Percentiles rank a stretch among this genome's conserved stretches.
These are phyloP conservation scores for Pelargonium myrrhifolium DNA, from an alignment of 441 rosid species.

Conservation along the genomic window DNA sequence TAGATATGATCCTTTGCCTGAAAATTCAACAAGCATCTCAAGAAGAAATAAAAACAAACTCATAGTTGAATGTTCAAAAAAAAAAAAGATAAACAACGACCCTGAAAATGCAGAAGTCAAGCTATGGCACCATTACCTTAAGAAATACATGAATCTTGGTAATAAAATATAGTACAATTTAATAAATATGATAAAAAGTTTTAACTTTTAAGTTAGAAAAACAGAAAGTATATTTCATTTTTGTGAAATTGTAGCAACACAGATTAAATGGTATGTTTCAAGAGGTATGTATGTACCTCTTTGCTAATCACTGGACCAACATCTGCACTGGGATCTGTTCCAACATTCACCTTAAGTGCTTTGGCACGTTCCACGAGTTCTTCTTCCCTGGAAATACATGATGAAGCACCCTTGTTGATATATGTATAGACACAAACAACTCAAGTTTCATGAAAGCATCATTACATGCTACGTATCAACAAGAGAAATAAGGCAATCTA, in stretches of 20 bases:
- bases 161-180: neutral
- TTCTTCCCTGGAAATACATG: constrained; percentile 29
- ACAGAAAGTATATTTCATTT: neutral
- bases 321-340: constrained; percentile 1
- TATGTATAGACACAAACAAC: neutral
- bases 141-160: neutral
- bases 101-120: neutral
- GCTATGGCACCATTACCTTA: neutral
- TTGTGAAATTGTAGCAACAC: neutral
- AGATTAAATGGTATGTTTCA: too few species aligned
- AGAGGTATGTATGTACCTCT: constrained; percentile 3
- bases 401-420: constrained; percentile 10
- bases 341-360: constrained; percentile 5
- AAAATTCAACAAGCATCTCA: neutral
- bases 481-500: neutral
- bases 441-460: constrained; percentile 10
- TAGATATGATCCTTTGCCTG: neutral
- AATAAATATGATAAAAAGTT: neutral
- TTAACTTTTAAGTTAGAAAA: neutral
- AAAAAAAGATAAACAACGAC: neutral
- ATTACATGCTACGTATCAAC: neutral
- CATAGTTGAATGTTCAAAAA: neutral
- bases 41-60: neutral
- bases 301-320: constrained; percentile 6
- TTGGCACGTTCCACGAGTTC: constrained; percentile 26